Evolutionary conservation across 352 stramenopile genomes (phyloP), one percentile per base, ranked within the genome.

Genomic region (Phytophthora fragariaefolia): DNA sequence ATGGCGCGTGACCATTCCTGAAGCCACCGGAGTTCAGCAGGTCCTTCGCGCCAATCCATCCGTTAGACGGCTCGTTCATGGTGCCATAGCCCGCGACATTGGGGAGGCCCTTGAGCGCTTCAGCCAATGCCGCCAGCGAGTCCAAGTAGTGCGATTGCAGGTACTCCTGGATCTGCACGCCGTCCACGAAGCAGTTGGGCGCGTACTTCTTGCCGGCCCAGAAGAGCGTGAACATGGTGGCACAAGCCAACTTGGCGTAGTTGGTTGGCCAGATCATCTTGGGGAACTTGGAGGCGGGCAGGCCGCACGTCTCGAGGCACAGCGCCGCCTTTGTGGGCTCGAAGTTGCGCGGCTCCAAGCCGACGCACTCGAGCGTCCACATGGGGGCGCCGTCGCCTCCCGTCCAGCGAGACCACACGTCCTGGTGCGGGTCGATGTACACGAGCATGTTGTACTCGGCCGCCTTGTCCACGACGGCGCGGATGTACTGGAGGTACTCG

Each of bases 201-300:
- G 91, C 88, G 49, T 88, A 80, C 10, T 73, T 66, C 46, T 86
- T 71, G 22, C 91, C 90, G 24, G 76, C 87, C 63, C 74, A 97
- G 63, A 97, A 97, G 4, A 97, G 73, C 26, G 88, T 97, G 60
- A 95, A 97, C 91, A 97, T 97, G 12, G 90, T 97, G 10, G 86
- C 90, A 45, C 76, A 82, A 0, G 79, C 90, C 43, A 95, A 81
- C 45, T 96, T 96, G 63, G 85, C 90, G 66, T 96, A 95, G 62
- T 97, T 97, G 45, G 89, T 92, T n/a, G 83, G 86, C 91, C 91
- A 97, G 58, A 96, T 90, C 91, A 97, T 97, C 70, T 93, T 94
- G 18, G 88, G 89, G 52, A 89, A 91, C 42, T 80, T 58, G 22
- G 40, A 77, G 27, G 72, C 66, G 6, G 43, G 65, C 6, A 60